Percentiles rank a stretch among this genome's conserved stretches.
Conservation (phyloP, 2,329 filamentous ascomycete species). For the Kalmusia sp. region DNA sequence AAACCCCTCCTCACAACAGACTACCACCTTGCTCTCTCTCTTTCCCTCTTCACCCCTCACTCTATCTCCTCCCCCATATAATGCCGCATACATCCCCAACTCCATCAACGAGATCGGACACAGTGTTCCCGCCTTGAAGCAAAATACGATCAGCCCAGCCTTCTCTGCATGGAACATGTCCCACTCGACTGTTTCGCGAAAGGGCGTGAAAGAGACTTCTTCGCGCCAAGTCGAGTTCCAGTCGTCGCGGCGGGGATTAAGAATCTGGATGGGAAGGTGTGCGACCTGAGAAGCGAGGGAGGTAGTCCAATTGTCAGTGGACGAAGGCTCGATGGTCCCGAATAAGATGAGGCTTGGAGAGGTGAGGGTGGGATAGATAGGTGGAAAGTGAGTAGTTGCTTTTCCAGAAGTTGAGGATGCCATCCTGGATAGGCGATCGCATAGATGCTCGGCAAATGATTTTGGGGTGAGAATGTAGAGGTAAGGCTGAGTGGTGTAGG, state of each 20-base stretch:
- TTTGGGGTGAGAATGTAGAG: too few species aligned
- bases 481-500: too few species aligned
- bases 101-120: slow-evolving; percentile 67
- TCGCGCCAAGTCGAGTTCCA: slow-evolving; percentile 67
- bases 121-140: slow-evolving; percentile 59
- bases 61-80: slow-evolving; percentile 18
- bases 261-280: slow-evolving; percentile 59
- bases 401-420: slow-evolving; percentile 14
- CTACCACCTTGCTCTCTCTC: slow-evolving; percentile 51
- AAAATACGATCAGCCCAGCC: slow-evolving; percentile 64
- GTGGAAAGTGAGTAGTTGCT: slow-evolving; percentile 31
- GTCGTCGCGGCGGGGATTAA: slow-evolving; percentile 63
- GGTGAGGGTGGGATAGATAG: slow-evolving; percentile 20
- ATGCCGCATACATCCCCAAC: slow-evolving; percentile 60
- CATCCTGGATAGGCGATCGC: too few species aligned
- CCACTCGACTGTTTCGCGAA: slow-evolving; percentile 66
- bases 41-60: too few species aligned
- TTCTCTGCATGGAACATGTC: slow-evolving; percentile 64
- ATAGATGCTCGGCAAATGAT: too few species aligned
- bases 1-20: slow-evolving; percentile 62
- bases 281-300: slow-evolving; percentile 47
- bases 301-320: slow-evolving; percentile 59
- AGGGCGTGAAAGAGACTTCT: slow-evolving; percentile 57
- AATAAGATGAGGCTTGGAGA: slow-evolving; percentile 62
- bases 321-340: slow-evolving; percentile 57